phyloP scores from a whole-genome alignment of 2,329 filamentous ascomycete genomes.

The Eutypa lata region DNA sequence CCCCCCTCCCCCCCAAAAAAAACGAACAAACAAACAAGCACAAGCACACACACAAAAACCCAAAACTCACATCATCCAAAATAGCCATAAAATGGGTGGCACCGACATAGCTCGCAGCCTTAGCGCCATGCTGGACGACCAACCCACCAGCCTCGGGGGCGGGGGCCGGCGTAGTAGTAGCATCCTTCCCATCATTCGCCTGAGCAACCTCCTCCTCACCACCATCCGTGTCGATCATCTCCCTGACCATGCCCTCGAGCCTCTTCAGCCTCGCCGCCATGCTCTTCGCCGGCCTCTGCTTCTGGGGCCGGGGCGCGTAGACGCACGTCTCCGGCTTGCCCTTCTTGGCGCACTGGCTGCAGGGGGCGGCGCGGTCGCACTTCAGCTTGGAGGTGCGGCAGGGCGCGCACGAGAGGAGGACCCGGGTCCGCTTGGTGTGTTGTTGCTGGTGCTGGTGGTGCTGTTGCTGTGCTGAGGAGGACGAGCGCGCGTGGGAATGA shows the following conservation, averaged over 20 bases:
- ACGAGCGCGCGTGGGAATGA: background rate
- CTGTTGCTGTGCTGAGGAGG: too few relatives aligned
- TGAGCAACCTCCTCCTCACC: too few relatives aligned
- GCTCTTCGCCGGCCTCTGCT: conserved; percentile 39
- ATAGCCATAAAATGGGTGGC: conserved; percentile 61
- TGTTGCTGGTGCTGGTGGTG: conserved; percentile 1
- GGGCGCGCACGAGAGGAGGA: conserved; percentile 50
- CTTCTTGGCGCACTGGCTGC: conserved; percentile 50
- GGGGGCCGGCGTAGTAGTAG: conserved; percentile 10
- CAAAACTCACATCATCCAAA: conserved; percentile 53
- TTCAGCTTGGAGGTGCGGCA: conserved; percentile 55
- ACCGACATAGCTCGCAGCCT: conserved; percentile 51
- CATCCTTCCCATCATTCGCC: background rate
- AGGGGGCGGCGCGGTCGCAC: conserved; percentile 52
- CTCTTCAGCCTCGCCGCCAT: conserved; percentile 53
- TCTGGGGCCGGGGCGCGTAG: conserved; percentile 46
- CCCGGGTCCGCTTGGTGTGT: conserved; percentile 42
- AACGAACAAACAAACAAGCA: too few relatives aligned
- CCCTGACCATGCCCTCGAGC: conserved; percentile 56
- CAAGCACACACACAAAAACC: too few relatives aligned
- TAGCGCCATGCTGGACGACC: conserved; percentile 41
- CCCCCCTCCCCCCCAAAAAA: too few relatives aligned
- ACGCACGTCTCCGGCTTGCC: conserved; percentile 42
- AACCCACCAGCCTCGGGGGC: conserved; percentile 30
- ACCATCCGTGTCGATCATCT: conserved; percentile 47